Evolutionary conservation across 331 rosid genomes (phyloP).

Genomic region (Malus hybrid): DNA sequence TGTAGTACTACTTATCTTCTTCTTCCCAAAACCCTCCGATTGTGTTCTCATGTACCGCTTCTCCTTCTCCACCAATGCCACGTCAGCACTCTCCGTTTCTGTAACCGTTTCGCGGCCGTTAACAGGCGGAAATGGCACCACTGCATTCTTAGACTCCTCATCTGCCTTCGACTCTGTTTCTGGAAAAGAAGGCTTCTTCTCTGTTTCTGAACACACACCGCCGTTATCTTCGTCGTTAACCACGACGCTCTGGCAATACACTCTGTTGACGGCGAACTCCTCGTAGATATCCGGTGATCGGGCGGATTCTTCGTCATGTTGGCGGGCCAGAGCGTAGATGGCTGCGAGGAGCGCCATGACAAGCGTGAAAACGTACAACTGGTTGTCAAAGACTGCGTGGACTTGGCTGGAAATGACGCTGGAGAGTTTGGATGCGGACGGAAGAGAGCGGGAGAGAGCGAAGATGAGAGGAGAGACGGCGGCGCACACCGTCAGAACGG

Average conservation of each 20-base stretch:
- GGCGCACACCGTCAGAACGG: constrained; percentile 21
- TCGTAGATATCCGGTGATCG: constrained; percentile 9
- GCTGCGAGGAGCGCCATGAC: constrained; percentile 31
- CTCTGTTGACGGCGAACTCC: constrained; percentile 5
- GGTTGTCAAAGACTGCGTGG: constrained; percentile 18
- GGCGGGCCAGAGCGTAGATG: constrained; percentile 35
- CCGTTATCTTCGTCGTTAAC: not conserved
- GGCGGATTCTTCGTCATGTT: not conserved
- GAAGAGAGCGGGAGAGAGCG: constrained; percentile 15
- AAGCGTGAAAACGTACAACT: constrained; percentile 40
- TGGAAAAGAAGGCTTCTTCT: not conserved
- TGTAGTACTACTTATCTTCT: not conserved
- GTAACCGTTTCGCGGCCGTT: not conserved
- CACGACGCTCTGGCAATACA: not conserved
- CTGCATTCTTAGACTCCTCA: constrained; percentile 2
- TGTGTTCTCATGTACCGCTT: constrained; percentile 36
- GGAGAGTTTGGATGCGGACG: not conserved
- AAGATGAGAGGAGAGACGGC: constrained; percentile 18
- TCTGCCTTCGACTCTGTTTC: not conserved
- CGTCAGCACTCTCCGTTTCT: not conserved
- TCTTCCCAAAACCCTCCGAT: constrained; percentile 34
- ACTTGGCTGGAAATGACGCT: not conserved
- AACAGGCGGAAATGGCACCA: not conserved
- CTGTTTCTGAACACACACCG: not conserved
- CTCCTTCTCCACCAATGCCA: constrained; percentile 14